These are phyloP conservation scores for Suhomyces vadensis DNA, from an alignment of 805 yeast genomes.

Conservation along the genomic window DNA sequence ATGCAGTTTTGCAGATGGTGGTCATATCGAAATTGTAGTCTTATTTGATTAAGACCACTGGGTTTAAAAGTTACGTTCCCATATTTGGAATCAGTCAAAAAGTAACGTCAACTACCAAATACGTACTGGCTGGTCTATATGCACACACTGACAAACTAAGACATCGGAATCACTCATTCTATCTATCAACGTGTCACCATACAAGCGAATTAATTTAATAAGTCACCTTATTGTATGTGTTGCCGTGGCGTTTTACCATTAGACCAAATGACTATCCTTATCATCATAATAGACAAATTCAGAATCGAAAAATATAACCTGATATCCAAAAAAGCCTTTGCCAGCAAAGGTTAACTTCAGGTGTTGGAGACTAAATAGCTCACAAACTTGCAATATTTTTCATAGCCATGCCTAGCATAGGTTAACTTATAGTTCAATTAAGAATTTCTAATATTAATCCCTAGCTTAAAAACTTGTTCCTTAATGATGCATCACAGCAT, in stretches of 20 bases:
- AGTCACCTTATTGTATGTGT: conserved; percentile 4
- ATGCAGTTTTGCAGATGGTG: neutral
- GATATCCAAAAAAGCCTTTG: neutral
- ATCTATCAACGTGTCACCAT: conserved; percentile 4
- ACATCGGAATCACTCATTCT: conserved; percentile 1
- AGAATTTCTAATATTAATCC: neutral
- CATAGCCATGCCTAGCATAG: no score
- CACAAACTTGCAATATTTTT: neutral
- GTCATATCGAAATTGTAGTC: neutral
- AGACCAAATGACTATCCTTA: no score
- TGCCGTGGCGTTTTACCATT: no score
- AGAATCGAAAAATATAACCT: no score
- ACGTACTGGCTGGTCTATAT: no score
- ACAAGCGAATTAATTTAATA: conserved; percentile 7
- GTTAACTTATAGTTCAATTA: neutral
- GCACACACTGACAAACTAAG: neutral
- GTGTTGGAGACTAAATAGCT: no score
- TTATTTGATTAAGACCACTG: no score
- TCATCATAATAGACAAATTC: no score
- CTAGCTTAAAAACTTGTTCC: neutral
- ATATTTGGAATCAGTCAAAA: no score
- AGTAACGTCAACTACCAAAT: no score
- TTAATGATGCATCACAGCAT: neutral
- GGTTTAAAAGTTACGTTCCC: no score
- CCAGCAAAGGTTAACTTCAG: neutral